Base-by-base conservation (phyloP, 129 eudicot genomes). In the Artemisia argyi region DNA sequence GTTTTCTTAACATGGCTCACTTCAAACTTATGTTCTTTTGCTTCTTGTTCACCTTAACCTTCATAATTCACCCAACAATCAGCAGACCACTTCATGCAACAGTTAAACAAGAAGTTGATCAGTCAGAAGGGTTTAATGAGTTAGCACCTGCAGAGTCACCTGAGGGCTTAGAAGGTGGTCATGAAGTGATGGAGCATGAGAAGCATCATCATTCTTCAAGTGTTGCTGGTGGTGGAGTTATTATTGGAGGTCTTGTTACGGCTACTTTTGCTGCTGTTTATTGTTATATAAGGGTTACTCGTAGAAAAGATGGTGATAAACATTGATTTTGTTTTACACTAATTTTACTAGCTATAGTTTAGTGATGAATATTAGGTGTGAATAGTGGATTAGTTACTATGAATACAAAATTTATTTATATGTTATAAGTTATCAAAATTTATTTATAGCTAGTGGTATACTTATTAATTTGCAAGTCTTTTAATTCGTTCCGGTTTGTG, bases 231-330 rank as follows among this genome's bases (percentile, higher is more conserved):
- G 96, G 87, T 0, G 96, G 89, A 1, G 89, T 86, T 11, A 84
- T 89, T 57, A 81, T 89, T 47, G 89, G 91, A 64, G 96, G 96
- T 7, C 89, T 89, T 68, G 77, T 71, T 0, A 82, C 85, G 20
- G 85, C 74, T 20, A 50, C 80, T 68, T 89, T 83, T 7, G 96
- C 89, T 1, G 87, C 96, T 72, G 84, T 89, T 77, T 89, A 73
- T 44, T 85, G 91, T 73, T 89, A 89, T 80, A 86, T 88, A 71
- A 76, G 94, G 61, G 89, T 82, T 53, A 88, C 94, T 3, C 79
- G 94, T 20, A 75, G 15, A 74, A 79, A 71, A 28, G 82, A 68
- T 3, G 84, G 30, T 5, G 75, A 78, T 47, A 44, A 78, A 3
- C 67, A 11, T 65, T 69, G 78, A 54, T 17, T 19, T 32, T 11